Evolutionary conservation across 2,329 filamentous ascomycete genomes (phyloP).

Genomic region (Pseudogymnoascus sp.): DNA sequence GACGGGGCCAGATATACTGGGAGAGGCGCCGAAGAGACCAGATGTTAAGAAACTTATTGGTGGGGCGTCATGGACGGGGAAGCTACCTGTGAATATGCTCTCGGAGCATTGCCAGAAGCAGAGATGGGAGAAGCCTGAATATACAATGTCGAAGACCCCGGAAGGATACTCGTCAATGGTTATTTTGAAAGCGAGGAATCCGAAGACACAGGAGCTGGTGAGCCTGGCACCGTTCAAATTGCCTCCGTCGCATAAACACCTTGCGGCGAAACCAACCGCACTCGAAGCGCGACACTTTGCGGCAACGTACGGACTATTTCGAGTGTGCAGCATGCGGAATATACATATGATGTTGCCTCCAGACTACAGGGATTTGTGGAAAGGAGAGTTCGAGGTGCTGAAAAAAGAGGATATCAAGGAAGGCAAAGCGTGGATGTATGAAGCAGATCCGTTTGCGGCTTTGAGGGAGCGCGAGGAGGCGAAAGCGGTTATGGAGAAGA

Average conservation of each 20-base stretch:
- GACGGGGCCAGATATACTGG: constrained; percentile 24
- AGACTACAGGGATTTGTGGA: constrained; percentile 85
- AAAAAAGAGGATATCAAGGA: constrained; percentile 76
- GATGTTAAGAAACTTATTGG: constrained; percentile 79
- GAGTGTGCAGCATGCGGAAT: constrained; percentile 93
- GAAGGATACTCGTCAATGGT: constrained; percentile 77
- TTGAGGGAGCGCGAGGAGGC: constrained; percentile 73
- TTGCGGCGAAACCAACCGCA: constrained; percentile 69
- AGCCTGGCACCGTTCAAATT: constrained; percentile 77
- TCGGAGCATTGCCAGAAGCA: constrained; percentile 94
- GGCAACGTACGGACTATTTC: constrained; percentile 83
- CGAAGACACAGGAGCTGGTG: constrained; percentile 73
- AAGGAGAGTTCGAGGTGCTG: constrained; percentile 72
- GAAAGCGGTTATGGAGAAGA: constrained; percentile 70
- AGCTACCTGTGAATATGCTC: constrained; percentile 86
- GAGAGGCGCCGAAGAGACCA: constrained; percentile 38
- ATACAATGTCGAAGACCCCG: constrained; percentile 68
- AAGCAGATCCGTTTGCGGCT: constrained; percentile 85
- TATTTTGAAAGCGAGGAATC: constrained; percentile 66
- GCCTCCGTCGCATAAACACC: constrained; percentile 66
- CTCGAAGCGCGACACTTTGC: constrained; percentile 91
- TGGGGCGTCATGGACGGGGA: constrained; percentile 94
- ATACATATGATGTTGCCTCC: constrained; percentile 91
- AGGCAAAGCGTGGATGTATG: constrained; percentile 84
- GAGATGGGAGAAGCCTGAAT: constrained; percentile 91